Base-by-base conservation (phyloP, 2,329 filamentous ascomycete species). In the Pyricularia grisea region DNA sequence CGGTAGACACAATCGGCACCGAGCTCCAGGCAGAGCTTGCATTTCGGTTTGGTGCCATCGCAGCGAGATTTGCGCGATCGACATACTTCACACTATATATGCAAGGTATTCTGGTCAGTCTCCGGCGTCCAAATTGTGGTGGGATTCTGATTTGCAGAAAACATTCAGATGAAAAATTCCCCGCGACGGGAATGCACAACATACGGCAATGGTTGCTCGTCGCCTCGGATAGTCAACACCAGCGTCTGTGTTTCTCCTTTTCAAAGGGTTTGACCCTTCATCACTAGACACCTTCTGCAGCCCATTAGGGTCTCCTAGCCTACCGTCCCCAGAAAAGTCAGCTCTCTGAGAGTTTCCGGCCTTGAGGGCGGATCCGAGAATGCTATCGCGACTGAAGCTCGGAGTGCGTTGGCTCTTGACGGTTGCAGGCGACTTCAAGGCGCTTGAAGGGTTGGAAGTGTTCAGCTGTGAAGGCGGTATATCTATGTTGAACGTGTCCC, bases 1-100 rank as follows among this genome's bases (percentile, higher is more conserved):
- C 92, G 87, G 78, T 95, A 95, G 72, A 94, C 85, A 78, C 92
- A 95, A 72, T 94, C 91, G 64, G 91, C 92, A 68, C 92, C 91
- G 60, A 94, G 82, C 76, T 94, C 92, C 11, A 90, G 88, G 79
- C 92, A 95, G 50, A 95, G 87, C 78, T 92, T 91, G 81, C 92
- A 95, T 78, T 93, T 94, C 64, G 92, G 92, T 73, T 92, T 89
- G 11, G 86, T 90, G 68, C 91, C 91, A 77, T 93, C 91, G 77
- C 91, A 93, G 71, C 91, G 86, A 70, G 90, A 93, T 76, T 94
- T 94, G 73, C 91, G 85, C 50, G 91, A 92, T 23, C 91, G 89
- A 76, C 91, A 93, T 70, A 93, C 91, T 76, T 94, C 91, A 78
- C 91, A 94, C 90, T 93, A 74, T 69, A 71, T 12, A 61, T 61